These are phyloP conservation scores for Priceomyces castillae DNA, from an alignment of 805 yeast species.

Conservation along the genomic window DNA sequence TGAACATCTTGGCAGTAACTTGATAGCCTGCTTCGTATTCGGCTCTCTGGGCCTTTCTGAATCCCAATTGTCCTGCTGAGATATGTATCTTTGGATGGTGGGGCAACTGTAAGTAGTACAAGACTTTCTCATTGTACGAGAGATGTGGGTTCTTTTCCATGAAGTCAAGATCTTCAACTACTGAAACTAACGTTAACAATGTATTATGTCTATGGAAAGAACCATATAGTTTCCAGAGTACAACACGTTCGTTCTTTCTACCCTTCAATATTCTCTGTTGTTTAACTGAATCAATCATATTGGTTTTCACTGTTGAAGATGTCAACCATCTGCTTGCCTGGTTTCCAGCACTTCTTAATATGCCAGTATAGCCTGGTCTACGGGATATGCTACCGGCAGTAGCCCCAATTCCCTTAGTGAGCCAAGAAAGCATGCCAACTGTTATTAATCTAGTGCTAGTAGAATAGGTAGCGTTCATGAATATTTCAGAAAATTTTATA, in stretches of 20 bases:
- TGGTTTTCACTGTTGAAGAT: background rate
- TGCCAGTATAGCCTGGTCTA: background rate
- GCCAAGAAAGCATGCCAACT: background rate
- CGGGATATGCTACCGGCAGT: background rate
- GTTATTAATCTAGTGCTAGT: background rate
- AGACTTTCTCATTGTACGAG: conserved; percentile 65
- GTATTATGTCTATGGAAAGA: conserved; percentile 81
- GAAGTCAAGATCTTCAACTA: conserved; percentile 61
- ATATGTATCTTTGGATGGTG: conserved; percentile 68
- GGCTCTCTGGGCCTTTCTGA: conserved; percentile 84
- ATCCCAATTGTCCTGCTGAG: conserved; percentile 85
- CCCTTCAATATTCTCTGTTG: conserved; percentile 7
- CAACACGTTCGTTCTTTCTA: conserved; percentile 30
- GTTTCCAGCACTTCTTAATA: background rate
- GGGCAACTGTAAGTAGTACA: conserved; percentile 75
- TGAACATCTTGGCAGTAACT: conserved; percentile 70
- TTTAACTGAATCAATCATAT: conserved; percentile 6
- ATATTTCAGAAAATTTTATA: background rate
- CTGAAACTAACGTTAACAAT: conserved; percentile 69
- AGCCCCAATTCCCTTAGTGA: background rate
- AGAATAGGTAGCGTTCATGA: background rate
- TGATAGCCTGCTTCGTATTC: conserved; percentile 94
- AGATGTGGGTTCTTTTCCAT: conserved; percentile 53
- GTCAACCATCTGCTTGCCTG: background rate
- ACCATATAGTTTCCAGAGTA: conserved; percentile 74